Evolutionary conservation across 345 rosid species (phyloP).

Genomic region (Linum trigynum): DNA sequence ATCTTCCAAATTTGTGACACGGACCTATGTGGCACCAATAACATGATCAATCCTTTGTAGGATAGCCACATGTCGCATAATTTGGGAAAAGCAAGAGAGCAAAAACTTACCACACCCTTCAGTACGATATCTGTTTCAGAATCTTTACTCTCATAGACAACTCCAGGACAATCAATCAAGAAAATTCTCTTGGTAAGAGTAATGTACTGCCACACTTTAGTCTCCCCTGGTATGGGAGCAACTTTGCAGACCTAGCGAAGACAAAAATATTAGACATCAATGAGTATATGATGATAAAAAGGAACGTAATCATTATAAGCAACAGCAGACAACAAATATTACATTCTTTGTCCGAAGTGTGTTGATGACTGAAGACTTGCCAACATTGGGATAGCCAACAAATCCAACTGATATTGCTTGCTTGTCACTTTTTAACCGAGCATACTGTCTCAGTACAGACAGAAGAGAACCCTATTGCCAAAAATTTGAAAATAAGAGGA

Average conservation of each 20-base stretch:
- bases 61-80: background rate
- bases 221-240: conserved; percentile 99
- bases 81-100: background rate
- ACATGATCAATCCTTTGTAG: background rate
- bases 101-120: conserved; percentile 80
- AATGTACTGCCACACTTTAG: conserved; percentile 96
- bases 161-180: conserved; percentile 95
- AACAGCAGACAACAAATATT: conserved; percentile 10
- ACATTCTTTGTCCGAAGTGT: conserved; percentile 91
- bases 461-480: conserved; percentile 74
- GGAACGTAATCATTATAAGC: background rate
- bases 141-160: conserved; percentile 86
- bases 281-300: background rate
- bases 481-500: background rate
- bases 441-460: conserved; percentile 79
- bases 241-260: conserved; percentile 76
- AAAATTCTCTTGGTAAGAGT: conserved; percentile 88
- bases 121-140: conserved; percentile 85
- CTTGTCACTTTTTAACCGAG: conserved; percentile 86
- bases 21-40: conserved; percentile 38
- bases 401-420: conserved; percentile 95
- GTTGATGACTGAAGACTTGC: conserved; percentile 93
- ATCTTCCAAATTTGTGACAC: conserved; percentile 73
- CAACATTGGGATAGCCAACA: conserved; percentile 95
- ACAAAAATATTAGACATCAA: conserved; percentile 1